Evolutionary conservation across 441 rosid genomes (phyloP), one percentile per base, ranked within the genome.

Genomic region (Lepidium campestre): DNA sequence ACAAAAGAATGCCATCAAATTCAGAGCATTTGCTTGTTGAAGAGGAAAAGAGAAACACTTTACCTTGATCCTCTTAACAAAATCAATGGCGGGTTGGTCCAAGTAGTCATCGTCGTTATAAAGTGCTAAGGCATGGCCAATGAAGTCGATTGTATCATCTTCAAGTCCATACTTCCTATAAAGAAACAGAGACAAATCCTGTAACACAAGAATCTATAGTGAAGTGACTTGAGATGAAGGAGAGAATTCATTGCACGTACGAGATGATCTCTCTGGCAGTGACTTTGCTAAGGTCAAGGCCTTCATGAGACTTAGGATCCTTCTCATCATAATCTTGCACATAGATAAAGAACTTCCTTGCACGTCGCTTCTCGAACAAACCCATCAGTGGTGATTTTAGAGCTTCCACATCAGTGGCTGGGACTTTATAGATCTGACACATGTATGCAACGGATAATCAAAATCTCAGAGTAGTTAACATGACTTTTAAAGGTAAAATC

Each of bases 81-180:
- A 85, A 62, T 79, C 83, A 60, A 79, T 72, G 52, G 90, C 93
- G 4, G 93, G 90, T 76, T 82, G 77, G 41, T 83, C 86, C 82
- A 87, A 64, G 79, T 87, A 85, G 58, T 49, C 65, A 53, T 87
- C 93, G n/a, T 85, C 83, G 25, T 62, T 67, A 37, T 85, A 82
- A 36, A 87, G 86, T n/a, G 90, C 93, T 78, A 87, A 75, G 64
- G 93, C 90, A 78, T 87, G 93, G 61, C 90, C 90, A 3, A 87
- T 87, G 48, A 87, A 87, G 75, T 87, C 90, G 41, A 85, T 68
- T 12, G 93, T 87, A 72, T 87, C 83, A 59, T 87, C 93, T 77
- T 87, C 93, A 36, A 87, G 86, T 40, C 93, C 90, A 15, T 85
- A 87, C 75, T 83, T 87, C 37, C 93, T 87, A 15, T 15, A 29